These are phyloP conservation scores for Ramaria sp. DNA, from an alignment of 768 basidiomycete species.

Conservation along the genomic window DNA sequence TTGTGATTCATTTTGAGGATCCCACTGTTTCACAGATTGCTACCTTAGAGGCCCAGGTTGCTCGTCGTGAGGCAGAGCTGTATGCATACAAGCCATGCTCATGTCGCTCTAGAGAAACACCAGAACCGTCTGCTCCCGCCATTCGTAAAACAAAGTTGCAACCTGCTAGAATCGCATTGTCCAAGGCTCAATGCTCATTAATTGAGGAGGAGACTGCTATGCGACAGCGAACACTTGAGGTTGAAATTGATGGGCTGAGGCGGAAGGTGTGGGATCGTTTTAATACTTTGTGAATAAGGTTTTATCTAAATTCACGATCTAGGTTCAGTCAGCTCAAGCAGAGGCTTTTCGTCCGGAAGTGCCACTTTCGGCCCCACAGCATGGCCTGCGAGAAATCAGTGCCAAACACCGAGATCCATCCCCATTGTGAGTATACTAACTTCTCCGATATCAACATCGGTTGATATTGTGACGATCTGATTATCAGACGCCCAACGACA, in stretches of 20 bases:
- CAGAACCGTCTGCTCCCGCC: background rate
- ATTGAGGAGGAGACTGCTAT: background rate
- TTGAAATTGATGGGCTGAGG: background rate
- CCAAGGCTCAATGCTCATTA: constrained; percentile 1
- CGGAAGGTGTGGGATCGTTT: background rate
- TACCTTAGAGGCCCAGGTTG: constrained; percentile 1
- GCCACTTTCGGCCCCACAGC: no score
- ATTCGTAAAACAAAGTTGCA: background rate
- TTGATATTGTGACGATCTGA: no score
- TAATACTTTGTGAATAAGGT: background rate
- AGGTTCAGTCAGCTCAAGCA: background rate
- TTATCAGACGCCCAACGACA: no score
- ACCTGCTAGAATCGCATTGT: background rate
- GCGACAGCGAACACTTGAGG: background rate
- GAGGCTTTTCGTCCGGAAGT: background rate
- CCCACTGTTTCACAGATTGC: background rate
- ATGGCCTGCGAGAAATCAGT: no score
- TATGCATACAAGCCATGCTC: background rate
- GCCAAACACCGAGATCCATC: no score
- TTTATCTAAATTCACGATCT: no score
- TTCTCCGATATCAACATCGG: no score
- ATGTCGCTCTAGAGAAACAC: background rate
- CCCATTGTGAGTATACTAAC: no score
- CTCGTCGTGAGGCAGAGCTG: constrained; percentile 3
- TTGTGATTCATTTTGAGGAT: background rate